Percentiles rank a stretch among this genome's conserved stretches.
phyloP scores from a whole-genome alignment of 208 protist species.

The Naegleria gruberi region DNA sequence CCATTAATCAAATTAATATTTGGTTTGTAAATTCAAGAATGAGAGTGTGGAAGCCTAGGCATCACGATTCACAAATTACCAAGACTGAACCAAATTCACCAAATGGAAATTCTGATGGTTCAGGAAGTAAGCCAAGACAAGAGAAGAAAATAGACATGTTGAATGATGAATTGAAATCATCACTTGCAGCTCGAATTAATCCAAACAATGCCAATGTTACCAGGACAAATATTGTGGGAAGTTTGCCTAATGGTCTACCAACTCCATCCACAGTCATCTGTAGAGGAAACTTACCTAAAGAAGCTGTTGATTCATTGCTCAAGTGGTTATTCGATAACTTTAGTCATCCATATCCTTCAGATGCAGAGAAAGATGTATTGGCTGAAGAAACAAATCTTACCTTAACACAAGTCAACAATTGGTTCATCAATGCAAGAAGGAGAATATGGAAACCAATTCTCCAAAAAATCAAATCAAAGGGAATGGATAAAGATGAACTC shows the following conservation, averaged over 20 bases:
- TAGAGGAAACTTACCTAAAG: constrained; percentile 19
- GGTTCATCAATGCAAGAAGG: constrained; percentile 29
- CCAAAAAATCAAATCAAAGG: not conserved
- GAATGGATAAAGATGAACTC: not conserved
- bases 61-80: too few species aligned
- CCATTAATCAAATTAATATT: not conserved
- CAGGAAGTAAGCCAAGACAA: not conserved
- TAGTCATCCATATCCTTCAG: constrained; percentile 17
- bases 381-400: not conserved
- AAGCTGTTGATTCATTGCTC: not conserved
- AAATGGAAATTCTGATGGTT: not conserved
- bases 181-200: not conserved
- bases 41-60: not conserved
- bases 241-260: not conserved
- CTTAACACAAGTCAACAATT: constrained; percentile 28
- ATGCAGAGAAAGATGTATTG: constrained; percentile 21
- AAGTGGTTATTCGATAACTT: constrained; percentile 22
- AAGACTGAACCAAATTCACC: not conserved
- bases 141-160: too few species aligned
- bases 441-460: constrained; percentile 26
- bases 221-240: not conserved
- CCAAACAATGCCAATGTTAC: not conserved
- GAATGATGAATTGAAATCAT: not conserved
- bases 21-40: not conserved
- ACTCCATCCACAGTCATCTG: not conserved